Evolutionary conservation across 352 stramenopile species (phyloP), one percentile per base, ranked within the genome.

Genomic region (Globisporangium canariense): DNA sequence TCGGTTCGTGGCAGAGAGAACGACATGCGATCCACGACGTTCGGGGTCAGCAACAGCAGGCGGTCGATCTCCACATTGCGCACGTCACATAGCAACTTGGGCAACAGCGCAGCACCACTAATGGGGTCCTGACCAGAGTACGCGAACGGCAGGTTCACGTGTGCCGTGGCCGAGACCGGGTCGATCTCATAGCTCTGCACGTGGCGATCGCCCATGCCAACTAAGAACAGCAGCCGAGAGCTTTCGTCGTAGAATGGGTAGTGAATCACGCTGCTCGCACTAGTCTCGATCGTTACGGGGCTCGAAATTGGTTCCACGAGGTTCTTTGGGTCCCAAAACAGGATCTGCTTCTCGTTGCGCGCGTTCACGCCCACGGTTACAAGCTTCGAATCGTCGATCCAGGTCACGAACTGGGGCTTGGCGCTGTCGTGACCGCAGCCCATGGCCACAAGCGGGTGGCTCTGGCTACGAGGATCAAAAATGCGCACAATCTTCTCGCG

Each of bases 161-260:
- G 70, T 32, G 82, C 78, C 5, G 62, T 74, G 16, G 74, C 61
- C 50, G 62, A 62, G 36, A 65, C 49, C 0, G 71, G 63, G 16
- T 85, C 74, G 25, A 94, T 68, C 68, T 94, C 83, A 53, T 80
- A 94, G 65, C 83, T 93, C 75, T 80, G 86, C 55, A 94, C 77
- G 41, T 89, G 77, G 11, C 83, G 81, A 43, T 76, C 84, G 51
- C 86, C 86, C 3, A 79, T 72, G 4, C 77, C 78, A 20, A 89
- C 73, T 32, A 94, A 76, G 58, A 91, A 90, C 30, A 93, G 73
- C 58, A 92, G 58, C 22, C 66, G 78, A 25, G 86, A 91, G 38
- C 71, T 88, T 13, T 71, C 65, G 51, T 94, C 83, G 60, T 89
- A 94, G 8, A 90, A 73, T 18, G 82, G 86, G 50, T 82, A 71